Evolutionary conservation across 1,139 yeast species (phyloP).

Genomic region (Kodamaea ohmeri): DNA sequence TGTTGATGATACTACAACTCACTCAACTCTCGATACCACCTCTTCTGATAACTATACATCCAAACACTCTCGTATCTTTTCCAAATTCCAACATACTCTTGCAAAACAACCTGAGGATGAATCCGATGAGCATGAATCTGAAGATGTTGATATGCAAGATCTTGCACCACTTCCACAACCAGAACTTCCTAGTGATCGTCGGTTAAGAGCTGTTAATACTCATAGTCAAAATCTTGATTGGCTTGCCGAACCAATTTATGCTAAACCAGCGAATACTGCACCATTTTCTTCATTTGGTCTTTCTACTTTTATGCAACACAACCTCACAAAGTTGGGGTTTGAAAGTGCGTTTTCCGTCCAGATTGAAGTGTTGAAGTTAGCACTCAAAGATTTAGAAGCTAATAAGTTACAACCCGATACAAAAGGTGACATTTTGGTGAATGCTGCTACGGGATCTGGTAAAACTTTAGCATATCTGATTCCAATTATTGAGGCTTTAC

Average conservation of each 20-base stretch:
- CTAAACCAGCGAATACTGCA: slow-evolving; percentile 41
- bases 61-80: slow-evolving; percentile 31
- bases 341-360: slow-evolving; percentile 76
- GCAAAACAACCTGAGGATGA: slow-evolving; percentile 15
- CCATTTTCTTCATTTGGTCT: slow-evolving; percentile 43
- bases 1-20: background rate
- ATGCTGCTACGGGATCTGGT: slow-evolving; percentile 96
- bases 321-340: slow-evolving; percentile 47
- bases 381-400: slow-evolving; percentile 48
- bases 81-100: slow-evolving; percentile 21
- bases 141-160: slow-evolving; percentile 37
- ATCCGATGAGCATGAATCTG: slow-evolving; percentile 13
- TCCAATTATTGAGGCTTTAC: slow-evolving; percentile 73
- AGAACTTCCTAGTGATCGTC: slow-evolving; percentile 51
- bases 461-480: slow-evolving; percentile 87
- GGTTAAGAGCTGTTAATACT: slow-evolving; percentile 38
- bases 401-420: slow-evolving; percentile 56
- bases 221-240: slow-evolving; percentile 53
- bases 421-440: slow-evolving; percentile 76
- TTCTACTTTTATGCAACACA: slow-evolving; percentile 43
- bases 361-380: slow-evolving; percentile 56
- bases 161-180: slow-evolving; percentile 87
- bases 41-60: slow-evolving; percentile 19
- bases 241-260: slow-evolving; percentile 63
- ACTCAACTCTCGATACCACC: background rate